These are phyloP conservation scores for Blastobotrys indianensis DNA, from an alignment of 1,139 yeast genomes.

Conservation along the genomic window DNA sequence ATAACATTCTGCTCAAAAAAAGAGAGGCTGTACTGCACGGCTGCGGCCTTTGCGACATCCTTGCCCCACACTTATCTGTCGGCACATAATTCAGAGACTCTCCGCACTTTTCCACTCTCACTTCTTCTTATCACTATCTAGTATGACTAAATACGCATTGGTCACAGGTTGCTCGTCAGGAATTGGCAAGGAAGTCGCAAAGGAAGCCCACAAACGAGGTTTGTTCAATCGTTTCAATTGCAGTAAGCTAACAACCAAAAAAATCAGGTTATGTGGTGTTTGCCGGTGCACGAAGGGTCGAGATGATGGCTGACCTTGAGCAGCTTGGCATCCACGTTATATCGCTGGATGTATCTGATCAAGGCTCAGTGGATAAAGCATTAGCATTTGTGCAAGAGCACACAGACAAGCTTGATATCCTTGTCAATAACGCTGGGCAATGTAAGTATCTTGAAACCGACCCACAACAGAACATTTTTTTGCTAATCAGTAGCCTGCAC, in stretches of 20 bases:
- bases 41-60: no score
- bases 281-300: constrained; percentile 68
- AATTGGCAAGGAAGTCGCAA: constrained; percentile 63
- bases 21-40: no score
- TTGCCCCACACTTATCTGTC: no score
- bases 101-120: not conserved
- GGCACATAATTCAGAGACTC: no score
- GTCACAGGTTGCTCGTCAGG: constrained; percentile 84
- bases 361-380: constrained; percentile 45
- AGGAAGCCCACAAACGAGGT: constrained; percentile 50
- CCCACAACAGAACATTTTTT: not conserved
- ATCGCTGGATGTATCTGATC: constrained; percentile 49
- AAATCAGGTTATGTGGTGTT: constrained; percentile 52
- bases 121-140: not conserved
- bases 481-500: constrained; percentile 47
- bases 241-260: not conserved
- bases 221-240: not conserved
- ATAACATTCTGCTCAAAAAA: no score
- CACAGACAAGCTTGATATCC: constrained; percentile 47
- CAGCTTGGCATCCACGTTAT: constrained; percentile 36
- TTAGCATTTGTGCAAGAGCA: constrained; percentile 38
- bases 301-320: constrained; percentile 51
- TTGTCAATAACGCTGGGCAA: constrained; percentile 63
- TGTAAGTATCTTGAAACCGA: constrained; percentile 9
- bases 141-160: constrained; percentile 36